Evolutionary conservation across 305 asterid genomes (phyloP), one percentile per base, ranked within the genome.

Genomic region (Fraxinus sp.): DNA sequence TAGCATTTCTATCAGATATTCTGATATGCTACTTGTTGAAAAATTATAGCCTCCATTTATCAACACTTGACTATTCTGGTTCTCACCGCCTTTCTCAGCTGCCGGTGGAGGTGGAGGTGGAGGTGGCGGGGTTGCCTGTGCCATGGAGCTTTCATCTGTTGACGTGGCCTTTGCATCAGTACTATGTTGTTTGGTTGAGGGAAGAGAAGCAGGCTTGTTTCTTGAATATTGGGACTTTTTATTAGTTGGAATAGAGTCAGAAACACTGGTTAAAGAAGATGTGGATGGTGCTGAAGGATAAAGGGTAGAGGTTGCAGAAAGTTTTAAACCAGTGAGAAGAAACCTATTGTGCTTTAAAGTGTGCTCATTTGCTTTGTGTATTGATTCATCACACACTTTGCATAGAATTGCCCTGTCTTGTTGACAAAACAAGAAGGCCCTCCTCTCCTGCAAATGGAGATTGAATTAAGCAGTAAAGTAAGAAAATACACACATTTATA

Each of bases 341-440:
- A 91, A 94, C 64, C 99, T 92, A 1, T 87, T 83, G 85, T 96
- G 99, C 36, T 90, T 94, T 33, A 85, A 88, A 1, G 98, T 94
- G 78, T 87, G 94, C 71, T 88, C 87, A 64, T 93, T 96, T 7
- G 91, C 92, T 80, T 87, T 92, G 86, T 96, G 99, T 59, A 94
- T 91, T 7, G 94, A 82, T 28, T 70, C 39, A 82, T 96, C 99
- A 75, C 99, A 96, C 49, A 89, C 97, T 80, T 87, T 88, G 79
- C 99, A 96, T 24, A 96, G 78, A 68, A 96, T 89, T 73, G 99
- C 98, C 73, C 99, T 88, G 83, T 96, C 99, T 80, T 94, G 92
- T 84, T 92, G 96, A 84, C 99, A 96, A 81, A 96, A 94, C 79
- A 96, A 87, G 83, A 94, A 92, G 3, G 95, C 99, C 87, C 87